These are phyloP conservation scores for Amanita thiersii DNA, from an alignment of 768 basidiomycete genomes.

Conservation along the genomic window DNA sequence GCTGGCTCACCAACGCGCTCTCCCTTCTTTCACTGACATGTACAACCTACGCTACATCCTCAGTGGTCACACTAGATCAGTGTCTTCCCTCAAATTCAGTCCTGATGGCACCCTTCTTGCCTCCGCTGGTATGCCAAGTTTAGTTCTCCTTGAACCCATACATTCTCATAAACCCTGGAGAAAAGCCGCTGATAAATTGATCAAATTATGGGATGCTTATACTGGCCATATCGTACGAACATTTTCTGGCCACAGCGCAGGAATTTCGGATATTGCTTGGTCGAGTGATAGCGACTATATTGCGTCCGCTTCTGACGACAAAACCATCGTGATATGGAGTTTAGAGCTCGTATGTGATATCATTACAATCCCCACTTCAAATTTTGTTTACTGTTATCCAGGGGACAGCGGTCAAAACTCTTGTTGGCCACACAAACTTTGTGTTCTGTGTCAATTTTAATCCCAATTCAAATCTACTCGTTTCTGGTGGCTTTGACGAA, in stretches of 20 bases:
- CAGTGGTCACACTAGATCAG: constrained; percentile 74
- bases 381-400: constrained; percentile 18
- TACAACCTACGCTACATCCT: constrained; percentile 58
- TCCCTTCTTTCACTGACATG: neutral
- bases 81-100: constrained; percentile 86
- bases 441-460: constrained; percentile 94
- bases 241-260: constrained; percentile 65
- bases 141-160: constrained; percentile 8
- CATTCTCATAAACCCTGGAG: constrained; percentile 24
- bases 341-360: constrained; percentile 44
- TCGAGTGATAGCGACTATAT: constrained; percentile 74
- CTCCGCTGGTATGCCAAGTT: constrained; percentile 61
- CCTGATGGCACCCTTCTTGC: constrained; percentile 77
- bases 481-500: constrained; percentile 93
- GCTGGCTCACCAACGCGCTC: constrained; percentile 9
- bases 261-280: constrained; percentile 90
- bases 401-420: constrained; percentile 53
- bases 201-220: constrained; percentile 75
- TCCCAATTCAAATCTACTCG: constrained; percentile 82
- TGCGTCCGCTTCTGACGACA: constrained; percentile 92
- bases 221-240: constrained; percentile 70
- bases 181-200: constrained; percentile 75
- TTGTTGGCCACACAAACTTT: constrained; percentile 86
- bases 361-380: constrained; percentile 3
- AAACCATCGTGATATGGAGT: constrained; percentile 81